Percentiles rank a stretch among this genome's conserved stretches.
Evolutionary conservation across 1,139 yeast species (phyloP).

Genomic region (Hansenula lynferdii): DNA sequence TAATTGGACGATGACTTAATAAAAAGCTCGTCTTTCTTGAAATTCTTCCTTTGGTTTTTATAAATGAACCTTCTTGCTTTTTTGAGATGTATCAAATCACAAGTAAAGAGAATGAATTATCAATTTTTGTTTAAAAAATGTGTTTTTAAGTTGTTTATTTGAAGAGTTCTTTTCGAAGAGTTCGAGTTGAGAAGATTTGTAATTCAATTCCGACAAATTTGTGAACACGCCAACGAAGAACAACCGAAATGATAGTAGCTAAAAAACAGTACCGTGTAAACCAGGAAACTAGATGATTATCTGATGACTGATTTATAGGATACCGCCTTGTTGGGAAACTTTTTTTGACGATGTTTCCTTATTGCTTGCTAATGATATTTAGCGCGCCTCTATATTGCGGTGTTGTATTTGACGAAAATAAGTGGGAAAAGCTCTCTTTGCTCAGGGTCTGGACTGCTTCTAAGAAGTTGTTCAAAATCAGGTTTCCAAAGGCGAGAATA

Average conservation of each 20-base stretch:
- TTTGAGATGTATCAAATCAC: not conserved
- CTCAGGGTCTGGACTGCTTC: not conserved
- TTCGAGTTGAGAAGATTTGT: not conserved
- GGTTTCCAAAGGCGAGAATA: conserved; percentile 2
- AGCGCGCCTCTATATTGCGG: not conserved
- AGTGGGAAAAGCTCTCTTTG: conserved; percentile 1
- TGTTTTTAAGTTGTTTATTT: not conserved
- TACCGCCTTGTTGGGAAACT: not conserved
- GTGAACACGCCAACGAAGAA: not conserved
- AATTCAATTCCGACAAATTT: not conserved
- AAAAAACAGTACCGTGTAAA: not conserved
- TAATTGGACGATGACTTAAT: conserved; percentile 12
- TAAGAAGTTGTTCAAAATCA: conserved; percentile 1
- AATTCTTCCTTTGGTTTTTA: not conserved
- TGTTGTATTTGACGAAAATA: not conserved
- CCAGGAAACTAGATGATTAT: too few relatives aligned
- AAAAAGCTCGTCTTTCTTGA: conserved; percentile 5
- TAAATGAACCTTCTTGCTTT: not conserved
- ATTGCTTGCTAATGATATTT: not conserved
- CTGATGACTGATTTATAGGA: not conserved
- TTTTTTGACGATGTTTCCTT: not conserved
- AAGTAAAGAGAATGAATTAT: not conserved
- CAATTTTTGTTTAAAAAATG: not conserved
- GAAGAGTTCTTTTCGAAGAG: not conserved
- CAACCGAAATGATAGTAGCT: not conserved